phyloP scores from a whole-genome alignment of 345 rosid genomes.

The Eucalyptus rudis region DNA sequence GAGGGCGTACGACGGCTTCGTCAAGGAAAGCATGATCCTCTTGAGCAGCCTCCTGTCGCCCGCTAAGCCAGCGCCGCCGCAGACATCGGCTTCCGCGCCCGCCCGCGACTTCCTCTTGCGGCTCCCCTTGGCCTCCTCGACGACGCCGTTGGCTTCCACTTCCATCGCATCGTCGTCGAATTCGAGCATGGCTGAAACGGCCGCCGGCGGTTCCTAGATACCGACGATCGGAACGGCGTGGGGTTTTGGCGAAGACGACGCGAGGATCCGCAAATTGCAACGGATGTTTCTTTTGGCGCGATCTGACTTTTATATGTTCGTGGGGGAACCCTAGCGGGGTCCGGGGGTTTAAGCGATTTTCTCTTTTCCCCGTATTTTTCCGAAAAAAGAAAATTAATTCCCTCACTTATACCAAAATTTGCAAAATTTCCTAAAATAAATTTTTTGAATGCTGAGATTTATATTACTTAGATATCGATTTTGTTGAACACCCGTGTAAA shows the following conservation, averaged over 20 bases:
- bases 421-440: not conserved
- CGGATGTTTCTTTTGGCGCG: not conserved
- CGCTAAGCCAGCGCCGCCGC: not conserved
- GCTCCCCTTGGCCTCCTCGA: not conserved
- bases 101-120: not conserved
- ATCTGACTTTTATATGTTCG: not conserved
- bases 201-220: not conserved
- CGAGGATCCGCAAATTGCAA: not conserved
- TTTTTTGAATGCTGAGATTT: not conserved
- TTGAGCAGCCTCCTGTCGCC: not conserved
- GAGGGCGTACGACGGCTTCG: constrained; percentile 45
- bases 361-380: not conserved
- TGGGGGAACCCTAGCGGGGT: not conserved
- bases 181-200: not conserved
- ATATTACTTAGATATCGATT: not conserved
- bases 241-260: not conserved
- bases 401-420: not conserved
- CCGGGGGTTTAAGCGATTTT: not conserved
- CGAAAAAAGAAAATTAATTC: not conserved
- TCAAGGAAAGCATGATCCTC: constrained; percentile 14
- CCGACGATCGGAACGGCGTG: not conserved
- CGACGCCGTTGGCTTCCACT: not conserved
- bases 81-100: not conserved
- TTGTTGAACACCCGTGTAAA: not conserved
- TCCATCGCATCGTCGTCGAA: not conserved